Percentiles rank a stretch among this genome's conserved stretches.
These are phyloP conservation scores for Penicillium sp. DNA, from an alignment of 2,329 filamentous ascomycete genomes.

Conservation along the genomic window DNA sequence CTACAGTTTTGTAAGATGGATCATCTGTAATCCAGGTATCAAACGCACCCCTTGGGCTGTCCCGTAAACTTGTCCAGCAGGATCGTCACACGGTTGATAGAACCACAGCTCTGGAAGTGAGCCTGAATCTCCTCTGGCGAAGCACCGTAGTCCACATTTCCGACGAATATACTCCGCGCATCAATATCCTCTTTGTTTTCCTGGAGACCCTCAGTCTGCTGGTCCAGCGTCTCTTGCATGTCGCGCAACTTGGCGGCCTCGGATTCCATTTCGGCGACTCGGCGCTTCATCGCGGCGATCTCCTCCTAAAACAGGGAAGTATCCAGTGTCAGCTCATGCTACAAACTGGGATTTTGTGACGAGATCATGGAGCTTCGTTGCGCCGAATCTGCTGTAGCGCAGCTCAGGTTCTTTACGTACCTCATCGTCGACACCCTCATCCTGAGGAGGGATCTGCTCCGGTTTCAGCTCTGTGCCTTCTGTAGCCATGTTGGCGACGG, in stretches of 20 bases:
- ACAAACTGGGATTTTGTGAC: background rate
- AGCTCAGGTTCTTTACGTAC: conserved; percentile 33
- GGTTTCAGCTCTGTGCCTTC: conserved; percentile 44
- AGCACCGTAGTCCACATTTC: conserved; percentile 96
- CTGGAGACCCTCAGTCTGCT: conserved; percentile 77
- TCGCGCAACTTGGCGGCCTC: conserved; percentile 84
- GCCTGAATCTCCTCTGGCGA: conserved; percentile 98
- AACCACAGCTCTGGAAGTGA: conserved; percentile 95
- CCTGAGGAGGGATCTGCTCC: conserved; percentile 43
- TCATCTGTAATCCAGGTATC: background rate
- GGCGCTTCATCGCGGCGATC: conserved; percentile 83
- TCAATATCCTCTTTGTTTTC: conserved; percentile 97
- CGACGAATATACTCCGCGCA: conserved; percentile 93
- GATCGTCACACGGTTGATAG: conserved; percentile 97
- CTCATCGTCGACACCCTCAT: conserved; percentile 51
- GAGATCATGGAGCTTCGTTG: background rate
- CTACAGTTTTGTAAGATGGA: background rate
- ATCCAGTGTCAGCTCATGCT: background rate
- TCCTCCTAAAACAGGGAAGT: conserved; percentile 60
- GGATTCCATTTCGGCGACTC: conserved; percentile 88
- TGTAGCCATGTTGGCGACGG: conserved; percentile 36
- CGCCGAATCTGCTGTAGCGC: conserved; percentile 1
- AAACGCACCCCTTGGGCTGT: conserved; percentile 93
- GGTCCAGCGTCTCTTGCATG: conserved; percentile 84
- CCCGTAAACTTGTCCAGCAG: conserved; percentile 97